phyloP scores from a whole-genome alignment of 2,329 filamentous ascomycete genomes.

The Penicillium sp. region DNA sequence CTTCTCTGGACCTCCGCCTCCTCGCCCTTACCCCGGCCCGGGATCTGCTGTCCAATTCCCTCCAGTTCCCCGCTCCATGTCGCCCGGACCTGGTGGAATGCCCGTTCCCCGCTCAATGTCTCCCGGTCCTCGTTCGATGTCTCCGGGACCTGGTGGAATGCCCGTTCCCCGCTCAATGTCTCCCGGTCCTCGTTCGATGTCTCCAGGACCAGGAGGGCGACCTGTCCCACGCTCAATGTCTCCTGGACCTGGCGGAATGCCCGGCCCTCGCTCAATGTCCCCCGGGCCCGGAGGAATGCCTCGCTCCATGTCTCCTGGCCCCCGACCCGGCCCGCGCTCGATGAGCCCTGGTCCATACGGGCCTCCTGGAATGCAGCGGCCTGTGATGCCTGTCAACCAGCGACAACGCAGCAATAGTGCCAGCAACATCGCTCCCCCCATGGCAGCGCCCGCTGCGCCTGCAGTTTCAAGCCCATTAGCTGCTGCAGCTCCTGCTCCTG shows the following conservation, averaged over 20 bases:
- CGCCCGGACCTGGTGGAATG: constrained; percentile 25
- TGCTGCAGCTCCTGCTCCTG: constrained; percentile 7
- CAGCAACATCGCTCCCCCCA: constrained; percentile 24
- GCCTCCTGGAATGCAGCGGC: constrained; percentile 34
- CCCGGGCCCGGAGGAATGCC: constrained; percentile 25
- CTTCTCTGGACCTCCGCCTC: constrained; percentile 22
- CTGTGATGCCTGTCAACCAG: constrained; percentile 32
- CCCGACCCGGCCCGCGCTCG: constrained; percentile 30
- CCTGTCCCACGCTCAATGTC: constrained; percentile 27
- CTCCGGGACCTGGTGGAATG: constrained; percentile 17
- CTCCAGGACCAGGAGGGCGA: constrained; percentile 21
- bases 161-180: constrained; percentile 29
- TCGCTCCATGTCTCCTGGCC: constrained; percentile 25
- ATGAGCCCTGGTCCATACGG: constrained; percentile 40
- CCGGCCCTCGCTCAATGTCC: constrained; percentile 30
- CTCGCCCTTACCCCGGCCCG: constrained; percentile 21
- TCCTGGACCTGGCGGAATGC: constrained; percentile 25
- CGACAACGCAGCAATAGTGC: constrained; percentile 40
- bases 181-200: constrained; percentile 5
- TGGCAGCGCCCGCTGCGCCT: constrained; percentile 12
- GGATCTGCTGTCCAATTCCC: constrained; percentile 30
- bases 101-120: constrained; percentile 33
- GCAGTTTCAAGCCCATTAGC: constrained; percentile 26
- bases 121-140: constrained; percentile 12
- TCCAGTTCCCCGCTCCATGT: constrained; percentile 30